Percentiles rank a stretch among this genome's conserved stretches.
Conservation (phyloP, 305 asterid species). For the Fraxinus albicans region DNA sequence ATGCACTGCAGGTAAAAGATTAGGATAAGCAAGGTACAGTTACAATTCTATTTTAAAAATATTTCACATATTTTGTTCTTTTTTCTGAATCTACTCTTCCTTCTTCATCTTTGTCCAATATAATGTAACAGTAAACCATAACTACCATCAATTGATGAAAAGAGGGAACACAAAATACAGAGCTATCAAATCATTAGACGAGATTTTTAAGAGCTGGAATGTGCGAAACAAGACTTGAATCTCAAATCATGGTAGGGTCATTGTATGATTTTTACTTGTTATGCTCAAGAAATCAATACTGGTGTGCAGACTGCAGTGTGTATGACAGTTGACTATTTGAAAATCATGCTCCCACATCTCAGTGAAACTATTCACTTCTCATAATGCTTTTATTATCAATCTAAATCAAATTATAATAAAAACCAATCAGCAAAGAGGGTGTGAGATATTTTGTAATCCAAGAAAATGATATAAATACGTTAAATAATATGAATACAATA, state of each 20-base stretch:
- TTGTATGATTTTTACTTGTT: not conserved
- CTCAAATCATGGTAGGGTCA: not conserved
- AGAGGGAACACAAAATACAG: not conserved
- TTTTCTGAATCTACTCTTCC: too few species aligned
- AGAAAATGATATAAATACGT: not conserved
- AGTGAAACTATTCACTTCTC: not conserved
- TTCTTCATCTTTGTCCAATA: not conserved
- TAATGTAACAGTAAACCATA: slow-evolving; percentile 11
- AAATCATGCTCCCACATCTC: not conserved
- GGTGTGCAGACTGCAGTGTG: not conserved
- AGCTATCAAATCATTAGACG: not conserved
- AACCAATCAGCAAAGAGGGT: not conserved
- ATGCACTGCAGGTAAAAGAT: slow-evolving; percentile 69
- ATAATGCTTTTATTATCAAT: not conserved
- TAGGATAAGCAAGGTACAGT: slow-evolving; percentile 19
- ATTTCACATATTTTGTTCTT: too few species aligned
- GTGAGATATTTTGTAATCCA: not conserved
- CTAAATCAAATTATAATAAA: not conserved
- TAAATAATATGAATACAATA: not conserved
- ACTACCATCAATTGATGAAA: not conserved
- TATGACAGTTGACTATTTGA: not conserved
- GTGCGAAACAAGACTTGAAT: not conserved
- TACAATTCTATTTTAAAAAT: too few species aligned
- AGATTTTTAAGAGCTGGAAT: not conserved
- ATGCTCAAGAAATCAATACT: not conserved